Percentiles rank a stretch among this genome's conserved stretches.
Evolutionary conservation across 2,329 filamentous ascomycete genomes (phyloP).

Genomic region (Westerdykella aurantiaca): DNA sequence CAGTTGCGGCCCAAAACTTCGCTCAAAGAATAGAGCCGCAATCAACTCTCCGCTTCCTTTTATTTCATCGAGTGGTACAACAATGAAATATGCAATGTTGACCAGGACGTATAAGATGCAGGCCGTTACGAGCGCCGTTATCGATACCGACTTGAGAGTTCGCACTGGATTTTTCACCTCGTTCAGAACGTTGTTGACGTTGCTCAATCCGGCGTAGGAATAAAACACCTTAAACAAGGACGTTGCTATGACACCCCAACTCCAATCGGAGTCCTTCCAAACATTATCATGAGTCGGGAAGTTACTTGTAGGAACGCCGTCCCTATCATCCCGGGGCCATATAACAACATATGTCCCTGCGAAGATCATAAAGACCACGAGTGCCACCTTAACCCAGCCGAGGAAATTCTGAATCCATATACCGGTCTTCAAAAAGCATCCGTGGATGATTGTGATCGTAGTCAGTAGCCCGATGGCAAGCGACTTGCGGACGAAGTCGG

Average conservation of each 20-base stretch:
- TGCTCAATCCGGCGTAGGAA: constrained; percentile 61
- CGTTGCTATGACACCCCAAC: constrained; percentile 61
- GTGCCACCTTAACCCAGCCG: constrained; percentile 37
- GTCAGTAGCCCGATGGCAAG: constrained; percentile 42
- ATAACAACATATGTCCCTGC: constrained; percentile 34
- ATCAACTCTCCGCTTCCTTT: constrained; percentile 61
- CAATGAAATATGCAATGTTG: constrained; percentile 59
- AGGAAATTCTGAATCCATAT: constrained; percentile 37
- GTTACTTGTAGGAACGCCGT: constrained; percentile 13
- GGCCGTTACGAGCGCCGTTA: constrained; percentile 56
- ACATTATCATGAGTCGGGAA: constrained; percentile 47
- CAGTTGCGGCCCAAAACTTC: constrained; percentile 54
- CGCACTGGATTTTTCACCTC: constrained; percentile 63
- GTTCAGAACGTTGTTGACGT: constrained; percentile 65
- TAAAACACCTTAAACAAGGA: constrained; percentile 63
- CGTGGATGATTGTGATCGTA: constrained; percentile 35
- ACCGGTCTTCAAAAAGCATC: constrained; percentile 33
- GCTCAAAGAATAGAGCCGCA: constrained; percentile 61
- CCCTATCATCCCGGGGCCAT: constrained; percentile 16
- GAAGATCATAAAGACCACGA: constrained; percentile 37
- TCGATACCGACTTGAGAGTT: constrained; percentile 58
- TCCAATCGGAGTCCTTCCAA: constrained; percentile 63
- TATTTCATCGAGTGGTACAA: constrained; percentile 63
- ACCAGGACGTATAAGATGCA: constrained; percentile 61
- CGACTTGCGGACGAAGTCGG: constrained; percentile 49